These are phyloP conservation scores for Ceratobasidium sp. DNA, from an alignment of 1,284 basidiomycete genomes.

Conservation along the genomic window DNA sequence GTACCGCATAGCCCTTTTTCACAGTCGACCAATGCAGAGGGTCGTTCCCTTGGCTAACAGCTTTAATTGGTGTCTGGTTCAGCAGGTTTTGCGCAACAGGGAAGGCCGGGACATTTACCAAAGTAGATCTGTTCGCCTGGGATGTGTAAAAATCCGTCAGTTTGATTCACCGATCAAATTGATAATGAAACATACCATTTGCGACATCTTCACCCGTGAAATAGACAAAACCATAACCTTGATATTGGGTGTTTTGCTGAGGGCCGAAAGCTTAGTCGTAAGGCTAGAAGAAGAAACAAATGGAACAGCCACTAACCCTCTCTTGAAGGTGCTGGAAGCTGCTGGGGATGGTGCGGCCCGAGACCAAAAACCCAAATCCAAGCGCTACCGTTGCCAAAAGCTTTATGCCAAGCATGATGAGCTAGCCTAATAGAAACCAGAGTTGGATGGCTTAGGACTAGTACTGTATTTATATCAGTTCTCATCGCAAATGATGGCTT, in stretches of 20 bases:
- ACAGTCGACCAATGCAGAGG: constrained; percentile 25
- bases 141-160: not conserved
- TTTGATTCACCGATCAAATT: not conserved
- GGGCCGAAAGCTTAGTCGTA: not conserved
- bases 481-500: not conserved
- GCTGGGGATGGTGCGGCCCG: constrained; percentile 16
- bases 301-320: constrained; percentile 15
- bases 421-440: not conserved
- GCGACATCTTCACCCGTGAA: constrained; percentile 39
- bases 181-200: constrained; percentile 18
- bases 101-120: not conserved
- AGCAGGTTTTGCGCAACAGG: not conserved
- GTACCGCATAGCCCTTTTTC: constrained; percentile 21
- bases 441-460: not conserved
- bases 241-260: constrained; percentile 41
- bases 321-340: constrained; percentile 33
- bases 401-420: constrained; percentile 20
- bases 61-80: not conserved
- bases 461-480: constrained; percentile 1
- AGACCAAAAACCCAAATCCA: constrained; percentile 22
- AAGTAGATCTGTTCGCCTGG: constrained; percentile 42
- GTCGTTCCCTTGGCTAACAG: constrained; percentile 40
- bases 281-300: not conserved
- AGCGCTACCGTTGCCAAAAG: constrained; percentile 11
- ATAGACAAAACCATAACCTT: constrained; percentile 41